A percentile compares a stretch with the other conserved stretches of the same genome.
Conservation (phyloP, 2,329 filamentous ascomycete species). For the Claviceps sp. region DNA sequence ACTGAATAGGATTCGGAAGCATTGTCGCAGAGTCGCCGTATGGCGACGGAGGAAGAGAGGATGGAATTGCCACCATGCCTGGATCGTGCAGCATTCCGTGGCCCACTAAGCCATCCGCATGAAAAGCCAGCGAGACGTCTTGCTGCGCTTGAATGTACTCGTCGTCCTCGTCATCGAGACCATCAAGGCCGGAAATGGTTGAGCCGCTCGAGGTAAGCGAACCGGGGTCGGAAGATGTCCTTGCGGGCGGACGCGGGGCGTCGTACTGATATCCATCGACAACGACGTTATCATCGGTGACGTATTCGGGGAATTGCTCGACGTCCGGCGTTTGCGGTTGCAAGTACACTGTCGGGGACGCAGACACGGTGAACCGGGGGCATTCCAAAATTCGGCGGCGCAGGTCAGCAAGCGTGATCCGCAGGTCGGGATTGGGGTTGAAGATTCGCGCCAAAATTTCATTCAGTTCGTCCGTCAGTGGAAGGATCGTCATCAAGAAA, state of each 20-base stretch:
- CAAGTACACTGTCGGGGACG: conserved; percentile 17
- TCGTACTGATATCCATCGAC: conserved; percentile 31
- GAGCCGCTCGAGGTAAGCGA: conserved; percentile 42
- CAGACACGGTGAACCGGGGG: conserved; percentile 52
- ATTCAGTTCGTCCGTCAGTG: conserved; percentile 80
- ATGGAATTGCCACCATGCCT: too few species aligned
- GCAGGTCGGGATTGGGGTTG: conserved; percentile 66
- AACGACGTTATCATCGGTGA: conserved; percentile 33
- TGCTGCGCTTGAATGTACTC: conserved; percentile 33
- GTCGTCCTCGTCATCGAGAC: conserved; percentile 20
- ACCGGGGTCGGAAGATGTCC: conserved; percentile 39
- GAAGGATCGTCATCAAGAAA: conserved; percentile 87
- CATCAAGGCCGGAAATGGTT: conserved; percentile 35
- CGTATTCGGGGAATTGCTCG: conserved; percentile 30
- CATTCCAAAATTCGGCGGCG: conserved; percentile 65
- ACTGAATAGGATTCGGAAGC: conserved; percentile 7
- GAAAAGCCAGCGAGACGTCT: conserved; percentile 11
- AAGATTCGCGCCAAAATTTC: conserved; percentile 79
- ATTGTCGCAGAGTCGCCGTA: conserved; percentile 27
- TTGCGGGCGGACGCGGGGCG: conserved; percentile 35
- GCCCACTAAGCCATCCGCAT: conserved; percentile 7
- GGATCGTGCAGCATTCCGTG: too few species aligned
- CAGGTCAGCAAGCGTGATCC: conserved; percentile 72
- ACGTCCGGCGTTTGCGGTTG: conserved; percentile 27
- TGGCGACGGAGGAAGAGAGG: conserved; percentile 19